phyloP scores from a whole-genome alignment of 2,329 filamentous ascomycete species.

The Raffaelea ambrosiae region DNA sequence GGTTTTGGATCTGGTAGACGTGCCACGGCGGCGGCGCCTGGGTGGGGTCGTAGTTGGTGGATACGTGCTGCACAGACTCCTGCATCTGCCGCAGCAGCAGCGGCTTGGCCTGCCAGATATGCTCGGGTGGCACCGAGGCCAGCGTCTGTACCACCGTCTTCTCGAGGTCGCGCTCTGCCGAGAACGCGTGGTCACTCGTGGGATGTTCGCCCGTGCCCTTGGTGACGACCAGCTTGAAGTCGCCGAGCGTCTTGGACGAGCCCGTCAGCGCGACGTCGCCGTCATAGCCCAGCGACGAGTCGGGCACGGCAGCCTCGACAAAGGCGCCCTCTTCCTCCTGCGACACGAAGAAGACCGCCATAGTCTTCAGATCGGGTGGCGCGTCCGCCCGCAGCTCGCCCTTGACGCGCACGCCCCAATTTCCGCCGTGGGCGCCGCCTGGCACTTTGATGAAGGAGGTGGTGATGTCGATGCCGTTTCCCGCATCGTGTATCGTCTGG shows the following conservation, averaged over 20 bases:
- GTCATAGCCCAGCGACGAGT: slow-evolving; percentile 32
- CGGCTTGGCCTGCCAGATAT: slow-evolving; percentile 75
- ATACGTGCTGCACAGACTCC: slow-evolving; percentile 38
- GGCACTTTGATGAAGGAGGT: slow-evolving; percentile 92
- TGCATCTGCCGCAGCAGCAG: slow-evolving; percentile 46
- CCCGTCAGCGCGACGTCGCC: slow-evolving; percentile 63
- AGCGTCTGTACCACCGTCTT: slow-evolving; percentile 68
- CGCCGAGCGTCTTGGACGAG: slow-evolving; percentile 61
- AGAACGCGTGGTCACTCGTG: slow-evolving; percentile 56
- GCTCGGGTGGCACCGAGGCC: slow-evolving; percentile 50
- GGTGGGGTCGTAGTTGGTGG: slow-evolving; percentile 41
- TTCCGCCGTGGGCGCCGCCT: slow-evolving; percentile 76
- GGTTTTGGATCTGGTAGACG: slow-evolving; percentile 69
- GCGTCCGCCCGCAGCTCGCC: slow-evolving; percentile 67
- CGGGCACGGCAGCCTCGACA: slow-evolving; percentile 39
- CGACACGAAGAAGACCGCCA: slow-evolving; percentile 72
- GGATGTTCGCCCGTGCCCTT: slow-evolving; percentile 56
- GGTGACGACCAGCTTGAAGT: slow-evolving; percentile 72
- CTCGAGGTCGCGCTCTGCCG: slow-evolving; percentile 61
- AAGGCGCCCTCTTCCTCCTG: slow-evolving; percentile 63
- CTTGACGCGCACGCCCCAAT: slow-evolving; percentile 84
- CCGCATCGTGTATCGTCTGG: slow-evolving; percentile 84
- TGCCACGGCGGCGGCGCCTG: slow-evolving; percentile 75
- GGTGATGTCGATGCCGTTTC: slow-evolving; percentile 81
- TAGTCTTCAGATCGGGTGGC: slow-evolving; percentile 59